Evolutionary conservation across 2,329 filamentous ascomycete species (phyloP).

Genomic region (Colletotrichum sp.): DNA sequence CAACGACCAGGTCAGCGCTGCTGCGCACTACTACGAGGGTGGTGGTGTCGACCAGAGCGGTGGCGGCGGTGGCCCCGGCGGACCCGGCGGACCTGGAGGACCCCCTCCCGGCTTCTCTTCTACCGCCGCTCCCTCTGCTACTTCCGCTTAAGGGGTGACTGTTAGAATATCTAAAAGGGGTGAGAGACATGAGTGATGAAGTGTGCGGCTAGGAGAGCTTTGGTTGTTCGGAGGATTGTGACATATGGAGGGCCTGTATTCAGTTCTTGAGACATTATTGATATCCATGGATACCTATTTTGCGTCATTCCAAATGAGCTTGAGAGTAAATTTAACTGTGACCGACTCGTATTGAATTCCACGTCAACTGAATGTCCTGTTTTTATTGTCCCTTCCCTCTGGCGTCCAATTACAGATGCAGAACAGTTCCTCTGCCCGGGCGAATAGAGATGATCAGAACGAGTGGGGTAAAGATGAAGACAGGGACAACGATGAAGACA

Average conservation of each 20-base stretch:
- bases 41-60: slow-evolving; percentile 11
- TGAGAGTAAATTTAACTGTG: not conserved
- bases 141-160: not conserved
- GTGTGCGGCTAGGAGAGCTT: not conserved
- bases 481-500: not conserved
- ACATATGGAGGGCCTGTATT: not conserved
- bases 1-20: slow-evolving; percentile 12
- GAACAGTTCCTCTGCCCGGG: accelerated
- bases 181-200: not conserved
- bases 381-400: not conserved
- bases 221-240: not conserved
- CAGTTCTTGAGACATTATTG: not conserved
- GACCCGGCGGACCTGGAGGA: not conserved
- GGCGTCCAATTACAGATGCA: accelerated
- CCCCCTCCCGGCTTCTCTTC: not conserved
- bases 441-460: not conserved
- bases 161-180: not conserved
- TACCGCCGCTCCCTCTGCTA: not conserved
- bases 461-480: accelerated
- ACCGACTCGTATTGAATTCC: accelerated
- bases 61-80: slow-evolving; percentile 3
- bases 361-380: not conserved
- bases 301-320: not conserved
- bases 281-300: not conserved
- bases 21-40: slow-evolving; percentile 15